A percentile compares a stretch with the other conserved stretches of the same genome.
phyloP scores from a whole-genome alignment of 768 basidiomycete genomes.

The Amanita pallidorosea region DNA sequence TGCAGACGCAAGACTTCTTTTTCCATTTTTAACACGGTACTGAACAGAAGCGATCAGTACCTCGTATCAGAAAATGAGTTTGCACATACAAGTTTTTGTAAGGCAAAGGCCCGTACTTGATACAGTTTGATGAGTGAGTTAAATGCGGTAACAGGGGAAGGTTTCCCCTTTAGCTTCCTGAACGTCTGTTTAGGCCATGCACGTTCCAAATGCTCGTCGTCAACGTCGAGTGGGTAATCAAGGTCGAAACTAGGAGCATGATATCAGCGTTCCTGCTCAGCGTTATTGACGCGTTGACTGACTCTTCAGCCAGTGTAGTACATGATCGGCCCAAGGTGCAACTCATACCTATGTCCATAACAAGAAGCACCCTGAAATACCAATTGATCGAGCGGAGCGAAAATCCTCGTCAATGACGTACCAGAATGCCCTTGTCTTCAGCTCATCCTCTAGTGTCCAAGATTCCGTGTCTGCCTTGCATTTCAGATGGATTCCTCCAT shows the following conservation, averaged over 20 bases:
- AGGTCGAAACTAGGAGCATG: conserved; percentile 52
- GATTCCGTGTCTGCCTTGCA: conserved; percentile 21
- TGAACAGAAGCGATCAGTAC: conserved; percentile 14
- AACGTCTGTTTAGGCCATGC: conserved; percentile 47
- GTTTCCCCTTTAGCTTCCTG: conserved; percentile 56
- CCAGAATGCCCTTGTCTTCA: conserved; percentile 69
- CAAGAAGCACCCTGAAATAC: conserved; percentile 36
- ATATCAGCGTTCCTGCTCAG: background rate
- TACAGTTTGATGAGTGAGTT: conserved; percentile 44
- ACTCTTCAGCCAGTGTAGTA: conserved; percentile 75
- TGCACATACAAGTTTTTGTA: conserved; percentile 51
- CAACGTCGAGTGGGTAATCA: conserved; percentile 53
- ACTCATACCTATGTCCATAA: conserved; percentile 40
- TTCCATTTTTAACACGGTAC: conserved; percentile 79
- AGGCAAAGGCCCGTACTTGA: conserved; percentile 50
- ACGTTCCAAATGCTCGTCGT: conserved; percentile 72
- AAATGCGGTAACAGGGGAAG: conserved; percentile 46
- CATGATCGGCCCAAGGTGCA: conserved; percentile 59
- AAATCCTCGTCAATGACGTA: conserved; percentile 12
- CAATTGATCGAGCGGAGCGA: background rate
- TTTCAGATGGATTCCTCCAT: conserved; percentile 59
- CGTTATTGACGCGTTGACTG: conserved; percentile 13
- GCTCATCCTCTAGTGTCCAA: conserved; percentile 49
- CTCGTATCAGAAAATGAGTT: background rate
- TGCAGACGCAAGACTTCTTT: conserved; percentile 49